A percentile compares a stretch with the other conserved stretches of the same genome.
phyloP scores from a whole-genome alignment of 805 yeast species.

The Hanseniaspora singularis region DNA sequence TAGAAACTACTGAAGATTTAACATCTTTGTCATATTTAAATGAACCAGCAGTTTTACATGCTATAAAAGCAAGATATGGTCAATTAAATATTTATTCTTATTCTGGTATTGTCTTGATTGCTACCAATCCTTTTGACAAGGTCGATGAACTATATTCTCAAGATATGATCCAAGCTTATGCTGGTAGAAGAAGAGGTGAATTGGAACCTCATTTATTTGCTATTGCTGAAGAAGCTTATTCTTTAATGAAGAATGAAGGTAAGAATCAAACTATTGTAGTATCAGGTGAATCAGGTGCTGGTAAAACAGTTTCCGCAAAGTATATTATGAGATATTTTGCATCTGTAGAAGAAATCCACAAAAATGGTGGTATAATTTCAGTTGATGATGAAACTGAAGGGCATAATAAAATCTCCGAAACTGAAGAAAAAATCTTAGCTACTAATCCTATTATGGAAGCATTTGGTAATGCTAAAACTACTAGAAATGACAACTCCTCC shows the following conservation, averaged over 20 bases:
- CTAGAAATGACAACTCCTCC: constrained; percentile 84
- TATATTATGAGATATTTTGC: constrained; percentile 97
- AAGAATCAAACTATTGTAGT: constrained; percentile 92
- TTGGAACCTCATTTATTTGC: constrained; percentile 95
- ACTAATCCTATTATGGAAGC: constrained; percentile 88
- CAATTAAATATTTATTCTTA: constrained; percentile 89
- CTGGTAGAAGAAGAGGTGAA: constrained; percentile 87
- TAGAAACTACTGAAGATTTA: constrained; percentile 89
- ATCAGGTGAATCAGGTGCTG: constrained; percentile 97
- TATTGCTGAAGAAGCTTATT: constrained; percentile 93
- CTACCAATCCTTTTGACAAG: constrained; percentile 88
- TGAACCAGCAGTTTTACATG: constrained; percentile 93
- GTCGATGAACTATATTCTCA: constrained; percentile 84
- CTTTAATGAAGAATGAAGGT: constrained; percentile 79
- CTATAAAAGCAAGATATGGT: constrained; percentile 77
- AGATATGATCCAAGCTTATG: constrained; percentile 87
- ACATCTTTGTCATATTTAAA: constrained; percentile 84
- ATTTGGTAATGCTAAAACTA: constrained; percentile 87
- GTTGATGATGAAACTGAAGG: constrained; percentile 22
- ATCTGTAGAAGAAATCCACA: constrained; percentile 55
- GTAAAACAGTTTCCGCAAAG: constrained; percentile 94
- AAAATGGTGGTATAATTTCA: constrained; percentile 17
- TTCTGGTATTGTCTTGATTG: constrained; percentile 92
- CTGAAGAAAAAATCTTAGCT: constrained; percentile 88
- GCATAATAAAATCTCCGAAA: constrained; percentile 56